A percentile compares a stretch with the other conserved stretches of the same genome.
Conservation (phyloP, 257 asterid species). For the Craterostigma plantagineum region DNA sequence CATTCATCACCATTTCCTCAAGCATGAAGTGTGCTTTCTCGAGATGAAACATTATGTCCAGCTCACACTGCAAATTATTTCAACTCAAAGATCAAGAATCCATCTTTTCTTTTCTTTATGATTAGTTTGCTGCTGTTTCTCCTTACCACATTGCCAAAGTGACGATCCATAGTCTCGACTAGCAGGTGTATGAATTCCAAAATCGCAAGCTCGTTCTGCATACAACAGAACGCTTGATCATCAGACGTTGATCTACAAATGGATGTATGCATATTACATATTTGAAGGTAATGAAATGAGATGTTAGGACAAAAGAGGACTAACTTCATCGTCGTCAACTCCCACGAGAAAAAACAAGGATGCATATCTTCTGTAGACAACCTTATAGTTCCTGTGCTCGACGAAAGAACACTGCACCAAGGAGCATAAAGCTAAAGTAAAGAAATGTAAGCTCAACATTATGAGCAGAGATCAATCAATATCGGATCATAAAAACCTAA, state of each 20-base stretch:
- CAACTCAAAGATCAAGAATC: no score
- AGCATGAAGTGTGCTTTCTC: constrained; percentile 99
- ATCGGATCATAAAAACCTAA: no score
- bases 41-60: constrained; percentile 56
- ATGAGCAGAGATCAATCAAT: no score
- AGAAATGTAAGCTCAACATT: no score
- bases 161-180: constrained; percentile 98
- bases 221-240: constrained; percentile 5
- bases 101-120: no score
- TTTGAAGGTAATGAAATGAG: no score
- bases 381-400: constrained; percentile 90
- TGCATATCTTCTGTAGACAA: constrained; percentile 83
- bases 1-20: constrained; percentile 98
- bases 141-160: constrained; percentile 93
- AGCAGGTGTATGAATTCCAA: constrained; percentile 86
- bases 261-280: no score
- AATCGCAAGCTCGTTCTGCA: constrained; percentile 92
- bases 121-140: no score
- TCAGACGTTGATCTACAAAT: no score
- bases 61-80: constrained; percentile 9
- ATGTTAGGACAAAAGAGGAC: constrained; percentile 13
- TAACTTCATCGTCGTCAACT: constrained; percentile 94
- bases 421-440: no score
- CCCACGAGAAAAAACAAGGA: constrained; percentile 89
- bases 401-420: constrained; percentile 90